These are phyloP conservation scores for Trichosporon sp. DNA, from an alignment of 1,284 basidiomycete species.

Conservation along the genomic window DNA sequence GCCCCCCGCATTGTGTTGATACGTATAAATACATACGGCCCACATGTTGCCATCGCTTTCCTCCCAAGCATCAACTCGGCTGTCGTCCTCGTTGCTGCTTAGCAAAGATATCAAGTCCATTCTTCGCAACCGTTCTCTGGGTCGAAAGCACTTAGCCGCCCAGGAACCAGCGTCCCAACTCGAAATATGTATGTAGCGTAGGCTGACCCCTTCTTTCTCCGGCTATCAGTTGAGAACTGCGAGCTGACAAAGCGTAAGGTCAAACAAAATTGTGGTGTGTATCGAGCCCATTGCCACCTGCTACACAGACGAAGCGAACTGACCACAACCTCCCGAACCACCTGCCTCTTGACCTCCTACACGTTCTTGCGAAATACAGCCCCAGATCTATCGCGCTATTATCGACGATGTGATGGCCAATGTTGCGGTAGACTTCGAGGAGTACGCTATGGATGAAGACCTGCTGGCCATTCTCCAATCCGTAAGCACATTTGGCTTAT, in stretches of 20 bases:
- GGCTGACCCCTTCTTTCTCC: background rate
- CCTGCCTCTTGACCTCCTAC: background rate
- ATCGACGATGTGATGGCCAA: slow-evolving; percentile 91
- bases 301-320: background rate
- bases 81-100: slow-evolving; percentile 1
- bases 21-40: background rate
- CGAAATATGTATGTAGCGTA: slow-evolving; percentile 23
- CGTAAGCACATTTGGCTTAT: too few relatives aligned
- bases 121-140: background rate
- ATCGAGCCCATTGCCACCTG: background rate
- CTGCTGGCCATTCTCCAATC: slow-evolving; percentile 80
- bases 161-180: slow-evolving; percentile 2
- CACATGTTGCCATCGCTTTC: slow-evolving; percentile 3
- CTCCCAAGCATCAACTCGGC: slow-evolving; percentile 1
- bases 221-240: background rate
- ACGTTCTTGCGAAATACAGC: slow-evolving; percentile 52
- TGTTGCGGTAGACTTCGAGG: slow-evolving; percentile 92
- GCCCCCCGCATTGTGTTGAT: background rate
- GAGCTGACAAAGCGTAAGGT: slow-evolving; percentile 40
- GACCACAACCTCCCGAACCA: background rate
- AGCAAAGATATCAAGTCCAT: background rate
- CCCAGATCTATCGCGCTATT: slow-evolving; percentile 81
- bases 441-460: slow-evolving; percentile 89
- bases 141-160: background rate
- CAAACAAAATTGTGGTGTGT: slow-evolving; percentile 49